A percentile compares a stretch with the other conserved stretches of the same genome.
Evolutionary conservation across 768 basidiomycete genomes (phyloP).

Genomic region (Gautieria morchelliformis): DNA sequence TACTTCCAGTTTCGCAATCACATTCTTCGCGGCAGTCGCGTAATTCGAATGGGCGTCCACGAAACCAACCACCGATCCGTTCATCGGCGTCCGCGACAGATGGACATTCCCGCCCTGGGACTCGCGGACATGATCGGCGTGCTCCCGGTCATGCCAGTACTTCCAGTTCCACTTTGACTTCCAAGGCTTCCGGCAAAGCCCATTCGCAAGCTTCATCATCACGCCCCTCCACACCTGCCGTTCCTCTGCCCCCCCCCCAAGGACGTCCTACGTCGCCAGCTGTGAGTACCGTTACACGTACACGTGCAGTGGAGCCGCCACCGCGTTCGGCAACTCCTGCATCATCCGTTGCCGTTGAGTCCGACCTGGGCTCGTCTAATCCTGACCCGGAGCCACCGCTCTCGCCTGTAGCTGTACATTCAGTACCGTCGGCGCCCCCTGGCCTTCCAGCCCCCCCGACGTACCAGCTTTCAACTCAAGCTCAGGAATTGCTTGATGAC

Average conservation of each 20-base stretch:
- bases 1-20: neutral
- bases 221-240: slow-evolving; percentile 48
- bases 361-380: slow-evolving; percentile 36
- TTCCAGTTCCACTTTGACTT: slow-evolving; percentile 28
- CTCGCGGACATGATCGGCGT: slow-evolving; percentile 37
- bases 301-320: slow-evolving; percentile 11
- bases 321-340: slow-evolving; percentile 38
- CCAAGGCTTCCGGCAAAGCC: slow-evolving; percentile 28
- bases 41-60: neutral
- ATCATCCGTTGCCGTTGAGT: slow-evolving; percentile 40
- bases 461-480: slow-evolving; percentile 84
- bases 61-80: neutral
- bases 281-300: slow-evolving; percentile 2
- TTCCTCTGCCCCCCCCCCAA: slow-evolving; percentile 16
- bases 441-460: slow-evolving; percentile 31
- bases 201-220: slow-evolving; percentile 43
- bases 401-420: slow-evolving; percentile 25
- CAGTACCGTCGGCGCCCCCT: slow-evolving; percentile 31
- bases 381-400: slow-evolving; percentile 32
- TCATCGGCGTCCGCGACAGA: slow-evolving; percentile 13
- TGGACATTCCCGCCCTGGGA: neutral
- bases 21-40: neutral
- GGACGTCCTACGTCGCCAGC: slow-evolving; percentile 5
- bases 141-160: slow-evolving; percentile 20
- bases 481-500: slow-evolving; percentile 76